Evolutionary conservation across 2,329 filamentous ascomycete species (phyloP), one percentile per base, ranked within the genome.

Genomic region (Botrytis byssoidea): DNA sequence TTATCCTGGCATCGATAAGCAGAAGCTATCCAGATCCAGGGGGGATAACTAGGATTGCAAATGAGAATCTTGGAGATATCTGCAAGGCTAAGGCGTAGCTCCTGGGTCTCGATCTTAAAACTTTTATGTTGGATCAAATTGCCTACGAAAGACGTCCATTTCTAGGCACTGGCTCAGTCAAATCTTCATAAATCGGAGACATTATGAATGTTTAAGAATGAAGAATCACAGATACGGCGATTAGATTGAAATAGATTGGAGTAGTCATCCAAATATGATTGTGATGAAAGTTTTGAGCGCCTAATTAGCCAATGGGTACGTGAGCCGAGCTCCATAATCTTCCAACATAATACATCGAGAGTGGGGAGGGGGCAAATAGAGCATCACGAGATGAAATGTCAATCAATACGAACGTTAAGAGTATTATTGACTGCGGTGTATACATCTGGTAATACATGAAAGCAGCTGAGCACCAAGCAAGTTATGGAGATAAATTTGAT

Each of bases 41-140:
- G 20, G 18, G 18, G n/a, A 22, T 55, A 25, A n/a, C 61, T 32
- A 57, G 60, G 70, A 59, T 72, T 72, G 46, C n/a, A 72, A 66
- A 72, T 72, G 61, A 57, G 0, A 35, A 70, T 46, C 46, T 55
- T 55, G 35, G 22, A 32, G 48, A 35, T 66, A 57, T 35, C 32
- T 57, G 70, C 46, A 44, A 35, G 46, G 35, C 60, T 59, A 48
- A 20, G 70, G 70, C 70, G 51, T 37, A 44, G 46, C 48, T 32
- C 44, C 42, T n/a, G 35, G 14, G 29, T 14, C 48, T 61, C 25
- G 59, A 25, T 64, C 46, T 71, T 25, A n/a, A 22, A 9, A 29
- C 7, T 29, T 35, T 22, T 51, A 16, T 25, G 8, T 51, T 25
- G 44, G 14, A 67, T 8, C 20, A 67, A n/a, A 67, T n/a, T 37